A percentile compares a stretch with the other conserved stretches of the same genome.
Conservation (phyloP, 257 asterid genomes). For the Primulina huaijiensis region DNA sequence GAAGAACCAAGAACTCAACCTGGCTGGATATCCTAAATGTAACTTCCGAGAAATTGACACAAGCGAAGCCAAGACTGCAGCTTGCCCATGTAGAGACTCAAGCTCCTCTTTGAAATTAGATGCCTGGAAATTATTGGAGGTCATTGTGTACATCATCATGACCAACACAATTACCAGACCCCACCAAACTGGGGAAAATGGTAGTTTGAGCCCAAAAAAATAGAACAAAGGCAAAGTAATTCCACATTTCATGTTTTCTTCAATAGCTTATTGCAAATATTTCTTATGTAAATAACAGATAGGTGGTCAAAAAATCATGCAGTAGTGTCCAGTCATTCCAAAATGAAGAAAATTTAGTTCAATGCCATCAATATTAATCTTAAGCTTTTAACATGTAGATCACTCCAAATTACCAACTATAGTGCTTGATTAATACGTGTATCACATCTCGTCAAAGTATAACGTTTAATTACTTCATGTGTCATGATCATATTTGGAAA, state of each 20-base stretch:
- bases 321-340: constrained; percentile 5
- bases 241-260: constrained; percentile 9
- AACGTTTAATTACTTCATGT: neutral
- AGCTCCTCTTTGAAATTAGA: constrained; percentile 68
- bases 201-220: neutral
- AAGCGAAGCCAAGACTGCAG: constrained; percentile 86
- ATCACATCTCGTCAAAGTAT: neutral
- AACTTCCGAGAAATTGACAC: constrained; percentile 82
- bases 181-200: constrained; percentile 16
- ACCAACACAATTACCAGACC: constrained; percentile 17
- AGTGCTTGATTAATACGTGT: neutral
- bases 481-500: no score
- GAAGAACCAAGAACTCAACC: constrained; percentile 46
- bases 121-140: constrained; percentile 50
- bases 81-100: constrained; percentile 85
- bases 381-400: constrained; percentile 1
- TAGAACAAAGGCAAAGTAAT: constrained; percentile 4
- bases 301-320: neutral
- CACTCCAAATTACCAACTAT: constrained; percentile 4
- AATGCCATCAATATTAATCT: neutral
- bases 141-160: constrained; percentile 15
- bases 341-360: no score
- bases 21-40: constrained; percentile 96
- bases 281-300: constrained; percentile 16
- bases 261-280: constrained; percentile 3